Percentiles rank a stretch among this genome's conserved stretches.
Conservation (phyloP, 1,139 yeast species). For the Candida buenavistaensis region DNA sequence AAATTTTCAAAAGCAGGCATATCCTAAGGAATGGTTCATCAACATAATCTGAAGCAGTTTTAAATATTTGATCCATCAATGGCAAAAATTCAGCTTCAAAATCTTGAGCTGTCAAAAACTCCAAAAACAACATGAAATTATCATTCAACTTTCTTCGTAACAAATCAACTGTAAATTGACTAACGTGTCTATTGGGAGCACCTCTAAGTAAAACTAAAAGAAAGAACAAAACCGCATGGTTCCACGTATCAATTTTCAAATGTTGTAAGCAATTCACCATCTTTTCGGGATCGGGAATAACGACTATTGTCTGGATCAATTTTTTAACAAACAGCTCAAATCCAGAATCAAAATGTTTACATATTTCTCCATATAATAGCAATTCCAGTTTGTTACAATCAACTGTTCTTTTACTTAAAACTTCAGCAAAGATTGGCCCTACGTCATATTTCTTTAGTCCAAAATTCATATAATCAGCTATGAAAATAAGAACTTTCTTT, state of each 20-base stretch:
- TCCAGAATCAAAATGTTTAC: constrained; percentile 20
- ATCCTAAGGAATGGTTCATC: constrained; percentile 3
- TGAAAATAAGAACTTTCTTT: constrained; percentile 21
- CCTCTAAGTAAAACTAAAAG: constrained; percentile 32
- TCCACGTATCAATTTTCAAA: constrained; percentile 31
- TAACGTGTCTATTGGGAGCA: constrained; percentile 34
- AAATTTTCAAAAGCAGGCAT: constrained; percentile 12
- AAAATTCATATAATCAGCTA: constrained; percentile 19
- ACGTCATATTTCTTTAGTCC: constrained; percentile 13
- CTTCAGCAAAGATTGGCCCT: constrained; percentile 17
- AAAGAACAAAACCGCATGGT: constrained; percentile 28
- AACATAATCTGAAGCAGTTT: constrained; percentile 1
- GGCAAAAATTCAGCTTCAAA: constrained; percentile 11
- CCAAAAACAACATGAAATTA: constrained; percentile 7
- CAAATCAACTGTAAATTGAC: constrained; percentile 16
- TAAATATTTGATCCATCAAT: constrained; percentile 8
- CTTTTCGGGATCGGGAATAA: constrained; percentile 26
- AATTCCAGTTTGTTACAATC: constrained; percentile 23
- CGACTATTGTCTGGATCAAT: constrained; percentile 36
- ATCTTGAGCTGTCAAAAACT: constrained; percentile 12
- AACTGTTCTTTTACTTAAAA: constrained; percentile 19
- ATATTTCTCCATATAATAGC: constrained; percentile 25
- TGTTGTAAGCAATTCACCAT: constrained; percentile 21
- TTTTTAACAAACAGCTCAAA: constrained; percentile 32
- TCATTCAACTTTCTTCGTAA: constrained; percentile 4